phyloP scores from a whole-genome alignment of 257 asterid genomes.

The Fraxinus pennsylvanica region DNA sequence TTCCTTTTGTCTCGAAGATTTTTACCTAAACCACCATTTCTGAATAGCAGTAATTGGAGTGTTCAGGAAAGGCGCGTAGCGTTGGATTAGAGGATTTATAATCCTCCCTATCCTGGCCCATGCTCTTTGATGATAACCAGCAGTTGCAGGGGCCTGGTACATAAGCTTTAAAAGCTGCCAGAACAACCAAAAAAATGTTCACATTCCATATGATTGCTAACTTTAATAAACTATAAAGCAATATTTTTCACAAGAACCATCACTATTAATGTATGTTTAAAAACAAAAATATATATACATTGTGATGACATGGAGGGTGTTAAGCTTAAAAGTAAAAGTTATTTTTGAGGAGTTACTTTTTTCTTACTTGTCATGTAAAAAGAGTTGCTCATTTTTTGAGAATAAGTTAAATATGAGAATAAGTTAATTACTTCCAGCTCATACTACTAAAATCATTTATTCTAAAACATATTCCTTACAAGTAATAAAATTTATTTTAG shows the following conservation, averaged over 20 bases:
- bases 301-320: not conserved
- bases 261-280: not conserved
- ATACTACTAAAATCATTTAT: not conserved
- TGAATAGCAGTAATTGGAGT: conserved; percentile 66
- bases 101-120: conserved; percentile 78
- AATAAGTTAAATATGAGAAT: not conserved
- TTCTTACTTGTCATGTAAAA: not conserved
- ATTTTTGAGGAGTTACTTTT: not conserved
- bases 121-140: conserved; percentile 77
- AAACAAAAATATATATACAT: not conserved
- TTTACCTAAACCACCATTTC: conserved; percentile 92
- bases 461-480: no score
- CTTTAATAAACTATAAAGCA: not conserved
- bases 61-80: conserved; percentile 73
- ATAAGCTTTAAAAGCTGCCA: conserved; percentile 85
- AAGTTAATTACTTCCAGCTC: not conserved
- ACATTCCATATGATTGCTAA: not conserved
- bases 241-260: not conserved
- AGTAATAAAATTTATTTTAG: no score
- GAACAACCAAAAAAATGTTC: not conserved
- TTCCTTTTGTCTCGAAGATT: conserved; percentile 18
- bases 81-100: conserved; percentile 61
- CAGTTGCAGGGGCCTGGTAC: conserved; percentile 89
- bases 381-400: not conserved
- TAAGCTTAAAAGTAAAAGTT: not conserved